Conservation (phyloP, 257 asterid genomes). For the Gentiana dahurica region DNA sequence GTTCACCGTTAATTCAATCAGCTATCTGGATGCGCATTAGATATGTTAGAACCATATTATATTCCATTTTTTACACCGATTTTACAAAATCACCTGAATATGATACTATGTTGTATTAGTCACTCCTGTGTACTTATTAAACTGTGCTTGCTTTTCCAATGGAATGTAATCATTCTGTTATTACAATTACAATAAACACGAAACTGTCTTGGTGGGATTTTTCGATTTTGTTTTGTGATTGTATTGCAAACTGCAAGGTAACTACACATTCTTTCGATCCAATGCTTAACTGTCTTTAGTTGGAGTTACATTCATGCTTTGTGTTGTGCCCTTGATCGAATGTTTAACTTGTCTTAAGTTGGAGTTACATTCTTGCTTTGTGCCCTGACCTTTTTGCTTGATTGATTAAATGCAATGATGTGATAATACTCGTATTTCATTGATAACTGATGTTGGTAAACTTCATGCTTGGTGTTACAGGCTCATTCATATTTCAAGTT, state of each 20-base stretch:
- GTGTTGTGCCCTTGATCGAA: conserved; percentile 8
- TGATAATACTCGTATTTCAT: neutral
- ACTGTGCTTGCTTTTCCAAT: conserved; percentile 13
- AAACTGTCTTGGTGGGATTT: conserved; percentile 15
- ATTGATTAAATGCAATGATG: neutral
- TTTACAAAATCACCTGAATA: conserved; percentile 6
- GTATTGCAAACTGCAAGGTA: neutral
- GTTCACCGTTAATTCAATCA: too few relatives aligned
- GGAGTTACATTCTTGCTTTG: neutral
- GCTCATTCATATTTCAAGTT: conserved; percentile 26
- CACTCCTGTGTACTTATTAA: conserved; percentile 2
- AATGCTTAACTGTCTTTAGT: conserved; percentile 20
- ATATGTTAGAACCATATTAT: neutral
- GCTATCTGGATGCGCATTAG: neutral
- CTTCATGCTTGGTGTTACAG: conserved; percentile 14
- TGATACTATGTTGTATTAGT: conserved; percentile 1
- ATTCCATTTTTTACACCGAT: neutral
- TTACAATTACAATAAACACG: conserved; percentile 13
- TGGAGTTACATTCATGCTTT: conserved; percentile 13
- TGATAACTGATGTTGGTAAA: conserved; percentile 4
- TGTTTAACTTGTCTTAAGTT: neutral
- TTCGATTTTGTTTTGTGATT: conserved; percentile 14
- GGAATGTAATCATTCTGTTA: conserved; percentile 7
- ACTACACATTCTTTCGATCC: conserved; percentile 4
- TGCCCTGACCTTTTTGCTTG: neutral